A percentile compares a stretch with the other conserved stretches of the same genome.
phyloP scores from a whole-genome alignment of 257 asterid species.

The Prunella vulgaris region DNA sequence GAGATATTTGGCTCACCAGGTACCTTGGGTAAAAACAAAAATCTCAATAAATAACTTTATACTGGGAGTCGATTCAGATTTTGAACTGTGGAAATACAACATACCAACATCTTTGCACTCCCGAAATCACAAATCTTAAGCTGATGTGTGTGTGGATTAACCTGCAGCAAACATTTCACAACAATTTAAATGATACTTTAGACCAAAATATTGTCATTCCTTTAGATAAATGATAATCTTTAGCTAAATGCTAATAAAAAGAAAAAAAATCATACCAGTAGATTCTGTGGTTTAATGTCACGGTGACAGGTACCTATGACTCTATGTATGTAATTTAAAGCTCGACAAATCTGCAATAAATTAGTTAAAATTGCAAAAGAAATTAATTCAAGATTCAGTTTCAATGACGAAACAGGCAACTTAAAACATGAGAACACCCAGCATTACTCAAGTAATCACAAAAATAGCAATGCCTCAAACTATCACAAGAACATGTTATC shows the following conservation, averaged over 20 bases:
- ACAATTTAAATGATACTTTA: neutral
- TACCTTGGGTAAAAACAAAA: conserved; percentile 34
- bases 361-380: neutral
- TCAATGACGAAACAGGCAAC: neutral
- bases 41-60: conserved; percentile 4
- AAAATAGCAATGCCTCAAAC: neutral
- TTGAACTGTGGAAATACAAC: conserved; percentile 15
- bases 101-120: conserved; percentile 92
- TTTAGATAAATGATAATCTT: too few relatives aligned
- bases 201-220: neutral
- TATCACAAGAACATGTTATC: neutral
- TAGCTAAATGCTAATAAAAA: neutral
- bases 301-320: conserved; percentile 86
- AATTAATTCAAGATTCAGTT: neutral
- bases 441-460: neutral
- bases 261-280: conserved; percentile 51
- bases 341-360: conserved; percentile 79
- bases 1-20: conserved; percentile 94
- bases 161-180: conserved; percentile 40
- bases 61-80: neutral
- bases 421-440: neutral
- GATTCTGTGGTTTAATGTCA: conserved; percentile 93
- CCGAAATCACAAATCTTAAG: conserved; percentile 95
- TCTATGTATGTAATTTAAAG: conserved; percentile 67
- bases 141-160: conserved; percentile 77